These are phyloP conservation scores for Cryptococcus sp. DNA, from an alignment of 1,284 basidiomycete species.

Conservation along the genomic window DNA sequence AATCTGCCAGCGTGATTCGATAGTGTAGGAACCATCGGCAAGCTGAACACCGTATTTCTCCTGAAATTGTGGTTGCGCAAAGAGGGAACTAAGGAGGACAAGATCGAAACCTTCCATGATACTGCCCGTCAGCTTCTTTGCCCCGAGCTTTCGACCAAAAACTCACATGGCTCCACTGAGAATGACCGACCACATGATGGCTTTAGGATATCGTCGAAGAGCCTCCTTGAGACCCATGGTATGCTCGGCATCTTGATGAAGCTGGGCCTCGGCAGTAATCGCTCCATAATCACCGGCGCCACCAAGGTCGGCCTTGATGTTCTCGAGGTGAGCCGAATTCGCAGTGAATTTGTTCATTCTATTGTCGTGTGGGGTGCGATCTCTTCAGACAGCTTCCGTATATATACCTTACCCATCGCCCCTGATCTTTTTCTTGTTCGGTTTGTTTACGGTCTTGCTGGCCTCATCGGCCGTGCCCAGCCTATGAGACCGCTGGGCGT, in stretches of 20 bases:
- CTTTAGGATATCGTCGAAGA: conserved; percentile 49
- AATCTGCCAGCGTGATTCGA: conserved; percentile 47
- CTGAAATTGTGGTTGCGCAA: conserved; percentile 22
- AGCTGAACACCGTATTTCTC: conserved; percentile 28
- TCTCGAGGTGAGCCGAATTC: not conserved
- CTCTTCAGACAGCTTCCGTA: too few relatives aligned
- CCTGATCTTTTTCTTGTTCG: too few relatives aligned
- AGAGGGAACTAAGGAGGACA: conserved; percentile 13
- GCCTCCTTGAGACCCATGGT: conserved; percentile 43
- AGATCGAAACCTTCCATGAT: conserved; percentile 43
- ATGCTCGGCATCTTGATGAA: conserved; percentile 36
- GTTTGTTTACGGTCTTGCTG: too few relatives aligned
- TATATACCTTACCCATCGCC: too few relatives aligned
- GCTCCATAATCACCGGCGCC: not conserved
- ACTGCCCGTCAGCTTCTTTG: conserved; percentile 22
- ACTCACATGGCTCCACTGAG: conserved; percentile 12
- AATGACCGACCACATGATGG: conserved; percentile 49
- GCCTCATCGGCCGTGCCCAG: too few relatives aligned
- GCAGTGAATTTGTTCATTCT: not conserved
- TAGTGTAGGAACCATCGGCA: conserved; percentile 3
- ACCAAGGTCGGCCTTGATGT: not conserved
- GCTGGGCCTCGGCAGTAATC: not conserved
- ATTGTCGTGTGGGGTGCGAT: not conserved
- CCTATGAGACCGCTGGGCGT: too few relatives aligned
- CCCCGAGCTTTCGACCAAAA: not conserved